Base-by-base conservation (phyloP, 345 rosid genomes). In the Xanthoceras sorbifolium region DNA sequence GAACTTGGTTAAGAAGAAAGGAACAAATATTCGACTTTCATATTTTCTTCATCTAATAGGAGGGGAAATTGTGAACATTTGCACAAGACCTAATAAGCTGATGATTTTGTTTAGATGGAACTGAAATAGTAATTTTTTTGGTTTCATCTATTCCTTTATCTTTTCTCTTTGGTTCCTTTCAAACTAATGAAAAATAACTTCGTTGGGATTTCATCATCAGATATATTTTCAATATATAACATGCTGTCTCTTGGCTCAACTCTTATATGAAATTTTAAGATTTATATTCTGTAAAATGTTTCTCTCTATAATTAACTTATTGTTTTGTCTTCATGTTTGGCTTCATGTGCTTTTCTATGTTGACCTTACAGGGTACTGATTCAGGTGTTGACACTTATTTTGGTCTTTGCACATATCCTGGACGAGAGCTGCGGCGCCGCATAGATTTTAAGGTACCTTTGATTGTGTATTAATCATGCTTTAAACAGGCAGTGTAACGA, bases 381-480 rank as follows among this genome's bases (percentile, higher is more conserved):
- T 88, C 93, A n/a, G 95, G 97, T 73, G 98, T 92, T 71, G 97
- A 96, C 85, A 93, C 98, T 3, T 93, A 89, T 82, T 96, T 96
- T 82, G 93, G 97, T 64, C 92, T 96, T 69, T 89, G 97, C 82
- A 90, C 98, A 48, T 89, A 88, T 83, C 99, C 98, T 60, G 97
- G 98, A 64, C 86, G 79, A 70, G 95, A 91, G 85, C 84, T 93
- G 52, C 84, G 97, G 60, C 97, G 81, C 70, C 97, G 97, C 52
- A 88, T 96, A 75, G 98, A 93, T 90, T 75, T 96, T 1, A 96
- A 96, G 97, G 99, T 95, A 85, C 65, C 38, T 44, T 9, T 54
- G 22, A 20, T 48, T 18, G 2, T 75, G 26, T 75, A 1, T 71
- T 25, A 2, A 25, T 32, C 15, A 9, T 68, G 11, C 31, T 48